A percentile compares a stretch with the other conserved stretches of the same genome.
Evolutionary conservation across 225 moss, liverwort and hornwort genomes (phyloP).

Genomic region (Bryoerythrophyllum caledonicum): DNA sequence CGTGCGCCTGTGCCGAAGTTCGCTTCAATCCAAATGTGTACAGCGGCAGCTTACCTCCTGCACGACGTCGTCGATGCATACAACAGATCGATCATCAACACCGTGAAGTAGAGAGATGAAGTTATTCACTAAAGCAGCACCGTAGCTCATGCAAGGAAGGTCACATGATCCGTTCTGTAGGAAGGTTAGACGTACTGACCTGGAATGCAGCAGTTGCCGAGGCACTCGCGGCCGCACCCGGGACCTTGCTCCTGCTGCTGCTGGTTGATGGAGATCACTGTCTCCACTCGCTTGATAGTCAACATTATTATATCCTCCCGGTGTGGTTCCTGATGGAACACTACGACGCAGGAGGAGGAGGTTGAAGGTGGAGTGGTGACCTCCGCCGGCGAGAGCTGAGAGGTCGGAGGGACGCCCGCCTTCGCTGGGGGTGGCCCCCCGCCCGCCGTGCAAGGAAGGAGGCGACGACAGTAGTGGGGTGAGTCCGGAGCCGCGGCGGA

Average conservation of each 20-base stretch:
- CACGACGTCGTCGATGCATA: neutral
- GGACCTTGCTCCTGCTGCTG: slow-evolving; percentile 49
- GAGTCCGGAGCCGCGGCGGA: slow-evolving; percentile 48
- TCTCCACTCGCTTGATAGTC: slow-evolving; percentile 66
- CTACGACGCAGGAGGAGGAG: slow-evolving; percentile 20
- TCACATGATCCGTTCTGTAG: no score
- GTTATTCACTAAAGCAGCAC: no score
- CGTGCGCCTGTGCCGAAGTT: slow-evolving; percentile 14
- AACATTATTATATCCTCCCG: slow-evolving; percentile 51
- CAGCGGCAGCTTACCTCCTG: slow-evolving; percentile 73
- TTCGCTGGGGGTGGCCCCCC: slow-evolving; percentile 96
- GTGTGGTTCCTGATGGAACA: slow-evolving; percentile 42
- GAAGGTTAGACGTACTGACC: slow-evolving; percentile 39
- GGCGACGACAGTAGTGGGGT: slow-evolving; percentile 68
- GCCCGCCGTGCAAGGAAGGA: slow-evolving; percentile 91
- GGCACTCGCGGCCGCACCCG: slow-evolving; percentile 60
- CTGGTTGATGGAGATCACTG: slow-evolving; percentile 70
- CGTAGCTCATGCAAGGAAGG: no score
- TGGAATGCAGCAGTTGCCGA: slow-evolving; percentile 66
- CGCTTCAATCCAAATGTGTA: slow-evolving; percentile 51
- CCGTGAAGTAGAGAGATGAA: no score
- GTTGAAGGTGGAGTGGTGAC: slow-evolving; percentile 22
- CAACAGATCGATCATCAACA: neutral
- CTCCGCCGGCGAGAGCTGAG: slow-evolving; percentile 86
- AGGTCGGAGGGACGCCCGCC: slow-evolving; percentile 99